Evolutionary conservation across 225 moss, liverwort and hornwort species (phyloP), one percentile per base, ranked within the genome.

Genomic region (Marchantia polymorpha): DNA sequence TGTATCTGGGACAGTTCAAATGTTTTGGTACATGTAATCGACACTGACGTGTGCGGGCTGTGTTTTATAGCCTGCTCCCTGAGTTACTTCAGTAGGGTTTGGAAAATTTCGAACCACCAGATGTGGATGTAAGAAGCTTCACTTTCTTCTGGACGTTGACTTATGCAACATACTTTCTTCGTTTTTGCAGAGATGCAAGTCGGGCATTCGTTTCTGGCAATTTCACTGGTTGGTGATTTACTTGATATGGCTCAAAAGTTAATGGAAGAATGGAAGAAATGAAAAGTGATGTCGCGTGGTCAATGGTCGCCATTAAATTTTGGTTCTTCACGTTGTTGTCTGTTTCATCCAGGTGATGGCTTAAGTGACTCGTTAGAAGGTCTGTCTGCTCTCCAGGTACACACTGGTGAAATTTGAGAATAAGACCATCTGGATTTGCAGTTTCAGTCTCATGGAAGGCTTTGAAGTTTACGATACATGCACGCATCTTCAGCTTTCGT

Each of bases 201-300:
- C 95, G 99, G 54, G 93, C 99, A 50, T 99, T 95, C 85, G 89
- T 91, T 25, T 92, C 99, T 48, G 99, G 99, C 68, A 95, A 95
- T 82, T 99, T 99, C 77, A 87, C 93, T 82, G 99, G 94, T 99
- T 78, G 83, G 73, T n/a, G 7, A 52, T 54, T 54, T 16, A 13
- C 52, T 55, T 17, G 39, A 14, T 31, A 20, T 27, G 51, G 52
- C 25, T 70, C 69, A 47, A 39, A 77, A 0, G 13, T 48, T 39
- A 1, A 48, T 1, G 52, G 16, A 53, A 26, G 6, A 39, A 39
- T 74, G 0, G 12, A 16, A 23, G 7, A 15, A 23, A 5, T 54
- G 14, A 26, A 12, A 69, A 17, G 27, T 50, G 50, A 54, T 54
- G 54, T 27, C 54, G 19, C 12, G 3, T 5, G 11, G 49, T 7